Base-by-base conservation (phyloP, 208 protist species). In the Porcisia deanei region DNA sequence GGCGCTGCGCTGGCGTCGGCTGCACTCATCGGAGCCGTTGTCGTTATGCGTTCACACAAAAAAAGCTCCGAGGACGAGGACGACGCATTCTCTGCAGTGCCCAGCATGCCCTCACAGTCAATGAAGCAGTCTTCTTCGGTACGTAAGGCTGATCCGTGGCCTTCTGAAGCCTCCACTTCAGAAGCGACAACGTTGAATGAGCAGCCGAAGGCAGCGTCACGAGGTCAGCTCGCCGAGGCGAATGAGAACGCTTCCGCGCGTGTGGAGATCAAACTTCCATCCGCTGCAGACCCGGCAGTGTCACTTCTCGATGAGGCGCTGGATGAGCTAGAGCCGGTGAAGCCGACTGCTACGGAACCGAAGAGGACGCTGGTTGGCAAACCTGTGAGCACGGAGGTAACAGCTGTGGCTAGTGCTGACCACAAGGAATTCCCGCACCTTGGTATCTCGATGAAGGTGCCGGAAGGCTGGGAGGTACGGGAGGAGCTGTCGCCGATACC, bases 401-500 rank as follows among this genome's bases (percentile, higher is more conserved):
- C 58, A 7, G 25, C 34, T 5, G 45, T 34, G 14, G 60, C 63
- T 43, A 67, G 61, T n/a, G 59, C 72, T 10, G 73, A 80, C 30
- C 75, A 74, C 18, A 80, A 73, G 49, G 37, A 25, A 16, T 74
- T 83, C 20, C 70, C 80, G 57, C 80, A 85, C 45, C 84, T 95
- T n/a, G 91, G 91, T 25, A 73, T 92, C 41, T 82, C 88, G 18
- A 59, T 95, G 72, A 83, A 78, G 60, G 71, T 89, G 14, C 87
- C 89, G 3, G 57, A 80, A 4, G 85, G 84, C 30, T 95, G 91
- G 89, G 82, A 91, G 52, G 83, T 91, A 39, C 85, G 83, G 5
- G 88, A 93, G 77, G 91, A 95, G 70, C 71, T 91, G 14, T 91
- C 91, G 1, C 91, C 91, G 2, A 78, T 92, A 30, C 91, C 91